Base-by-base conservation (phyloP, 1,284 basidiomycete genomes). In the Malassezia caprae region DNA sequence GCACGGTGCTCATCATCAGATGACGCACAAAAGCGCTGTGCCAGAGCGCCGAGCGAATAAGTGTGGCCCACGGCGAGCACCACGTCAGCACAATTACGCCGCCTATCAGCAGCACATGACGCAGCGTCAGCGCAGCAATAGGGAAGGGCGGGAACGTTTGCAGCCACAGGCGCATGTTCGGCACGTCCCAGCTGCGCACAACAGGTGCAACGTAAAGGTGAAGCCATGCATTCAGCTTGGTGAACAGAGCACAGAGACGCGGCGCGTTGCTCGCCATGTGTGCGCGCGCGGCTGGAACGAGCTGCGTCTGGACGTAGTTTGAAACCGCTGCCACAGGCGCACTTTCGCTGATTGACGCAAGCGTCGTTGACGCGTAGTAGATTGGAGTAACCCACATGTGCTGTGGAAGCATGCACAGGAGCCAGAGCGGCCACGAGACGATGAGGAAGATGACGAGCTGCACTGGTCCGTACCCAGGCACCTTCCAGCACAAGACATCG, bases 41-140 rank as follows among this genome's bases (percentile, higher is more conserved):
- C 68, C 68, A 73, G 23, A 75, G 47, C 5, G 71, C 67, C 23
- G 62, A 59, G 23, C 68, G 67, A 32, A 73, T 58, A 6, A 73
- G 53, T 11, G 58, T 64, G 32, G 65, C 66, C 68, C 72, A 75
- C 7, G 73, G 70, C 17, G 73, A 63, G 49, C 68, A 71, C 69
- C 72, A 75, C 12, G 72, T 64, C 32, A 75, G 58, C 6, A 63
- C 59, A 4, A 73, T 28, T 0, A 64, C 62, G 30, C 73, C 71
- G n/a, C 60, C 23, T 3, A 66, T 34, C 50, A 72, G 64, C 17
- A 71, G 44, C 34, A 69, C 52, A 35, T 65, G 62, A n/a, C 64
- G 60, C n/a, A 73, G 47, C 5, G 61, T 54, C 39, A 75, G 59
- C 32, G 66, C 59, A 2, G 63, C 68, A 44, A 71, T 60, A 8